Base-by-base conservation (phyloP, 495 filamentous ascomycete genomes). In the Hapsidospora chrysogenum region DNA sequence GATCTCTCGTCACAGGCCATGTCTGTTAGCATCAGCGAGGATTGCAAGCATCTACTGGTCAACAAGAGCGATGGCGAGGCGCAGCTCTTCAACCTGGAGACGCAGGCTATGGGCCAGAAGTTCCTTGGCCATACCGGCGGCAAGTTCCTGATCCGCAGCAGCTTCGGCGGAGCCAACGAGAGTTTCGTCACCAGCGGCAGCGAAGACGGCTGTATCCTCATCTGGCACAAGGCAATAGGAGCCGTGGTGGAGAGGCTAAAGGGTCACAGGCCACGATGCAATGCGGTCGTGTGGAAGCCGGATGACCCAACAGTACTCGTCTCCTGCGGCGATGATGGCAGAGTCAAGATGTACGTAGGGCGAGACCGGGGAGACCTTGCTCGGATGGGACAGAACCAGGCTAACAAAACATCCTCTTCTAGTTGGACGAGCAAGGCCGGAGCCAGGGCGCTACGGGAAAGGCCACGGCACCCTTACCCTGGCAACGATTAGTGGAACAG, bases 251-350 rank as follows among this genome's bases (percentile, higher is more conserved):
- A 83, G 45, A 74, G 66, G 21, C 58, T 94, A 13, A 70, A 77
- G 10, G 86, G 76, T 0, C 87, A 96, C 43, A 53, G 51, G 0
- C 62, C 69, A 6, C 78, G 83, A 9, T 87, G 92, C 36, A 97
- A 94, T 54, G 68, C 83, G n/a, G 80, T 92, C 22, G 68, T 80
- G 5, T 97, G 89, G 89, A 92, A 86, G 44, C 85, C 86, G 1
- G 61, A 58, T 2, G 66, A 93, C 50, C 76, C 84, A 3, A 68
- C 69, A 40, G 77, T 94, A 67, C 92, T 94, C 54, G 89, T 85
- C 6, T 82, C 84, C 9, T 85, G 81, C 39, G 87, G 89, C 3
- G 89, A 97, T 51, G 89, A 97, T 47, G 57, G 61, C 28, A 74
- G 70, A 47, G 76, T 96, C 36, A 75, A 80, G 52, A 92, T 97